These are phyloP conservation scores for Neocucurbitaria cava DNA, from an alignment of 2,329 filamentous ascomycete species.

Conservation along the genomic window DNA sequence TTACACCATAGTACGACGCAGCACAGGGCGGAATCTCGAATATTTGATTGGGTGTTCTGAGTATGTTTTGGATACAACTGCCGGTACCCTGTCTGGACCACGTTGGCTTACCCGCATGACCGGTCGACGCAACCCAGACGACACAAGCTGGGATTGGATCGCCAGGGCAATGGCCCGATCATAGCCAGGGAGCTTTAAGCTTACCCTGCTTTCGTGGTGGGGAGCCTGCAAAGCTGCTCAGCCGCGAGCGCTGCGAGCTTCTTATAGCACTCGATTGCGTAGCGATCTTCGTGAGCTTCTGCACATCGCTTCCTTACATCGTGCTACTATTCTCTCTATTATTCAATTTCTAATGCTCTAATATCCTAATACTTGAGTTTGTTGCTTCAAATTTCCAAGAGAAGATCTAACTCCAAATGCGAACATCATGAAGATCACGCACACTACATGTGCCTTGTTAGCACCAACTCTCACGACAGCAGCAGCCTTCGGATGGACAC, in stretches of 20 bases:
- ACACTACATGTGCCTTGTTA: conserved; percentile 35
- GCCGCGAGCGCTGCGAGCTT: conserved; percentile 13
- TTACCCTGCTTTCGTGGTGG: conserved; percentile 20
- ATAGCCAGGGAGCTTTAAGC: conserved; percentile 25
- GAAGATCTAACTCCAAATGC: conserved; percentile 13
- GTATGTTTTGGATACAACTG: conserved; percentile 7
- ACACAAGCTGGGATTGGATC: conserved; percentile 23
- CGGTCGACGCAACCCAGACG: conserved; percentile 13
- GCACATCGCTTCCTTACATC: background rate
- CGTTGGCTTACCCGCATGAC: conserved; percentile 22
- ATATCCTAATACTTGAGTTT: conserved; percentile 1
- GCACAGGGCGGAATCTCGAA: conserved; percentile 9
- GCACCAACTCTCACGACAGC: conserved; percentile 32
- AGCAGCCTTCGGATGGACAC: conserved; percentile 35
- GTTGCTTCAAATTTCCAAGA: background rate
- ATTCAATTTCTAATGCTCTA: background rate
- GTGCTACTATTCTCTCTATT: background rate
- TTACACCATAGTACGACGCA: conserved; percentile 10
- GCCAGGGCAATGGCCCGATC: conserved; percentile 20
- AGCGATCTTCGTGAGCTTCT: conserved; percentile 16
- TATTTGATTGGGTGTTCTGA: conserved; percentile 2
- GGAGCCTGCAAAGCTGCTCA: conserved; percentile 19
- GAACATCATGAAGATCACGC: conserved; percentile 31
- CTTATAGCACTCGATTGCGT: conserved; percentile 20
- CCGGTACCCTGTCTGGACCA: conserved; percentile 10